A percentile compares a stretch with the other conserved stretches of the same genome.
phyloP scores from a whole-genome alignment of 495 filamentous ascomycete genomes.

The Pyrenula massariospora region DNA sequence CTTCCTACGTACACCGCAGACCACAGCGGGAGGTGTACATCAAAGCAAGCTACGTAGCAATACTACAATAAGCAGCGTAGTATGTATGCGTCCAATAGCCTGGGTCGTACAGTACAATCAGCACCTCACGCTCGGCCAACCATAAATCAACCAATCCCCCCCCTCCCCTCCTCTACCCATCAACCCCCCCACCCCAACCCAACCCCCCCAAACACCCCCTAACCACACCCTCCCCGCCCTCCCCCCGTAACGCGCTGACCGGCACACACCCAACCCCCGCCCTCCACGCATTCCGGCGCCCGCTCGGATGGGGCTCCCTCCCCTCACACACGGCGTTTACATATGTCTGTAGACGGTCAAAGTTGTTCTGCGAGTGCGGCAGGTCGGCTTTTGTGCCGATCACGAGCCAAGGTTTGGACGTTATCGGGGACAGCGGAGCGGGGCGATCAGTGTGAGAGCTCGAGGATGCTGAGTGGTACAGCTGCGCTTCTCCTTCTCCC shows the following conservation, averaged over 20 bases:
- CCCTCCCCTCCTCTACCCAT: no score
- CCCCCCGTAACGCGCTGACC: constrained; percentile 74
- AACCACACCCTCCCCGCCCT: constrained; percentile 70
- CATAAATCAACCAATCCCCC: no score
- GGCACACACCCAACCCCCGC: constrained; percentile 59
- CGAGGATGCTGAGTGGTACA: neutral
- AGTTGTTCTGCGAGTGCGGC: constrained; percentile 66
- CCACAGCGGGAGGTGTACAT: no score
- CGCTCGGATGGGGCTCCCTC: constrained; percentile 55
- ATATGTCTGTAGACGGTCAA: constrained; percentile 53
- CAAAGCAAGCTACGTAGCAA: no score
- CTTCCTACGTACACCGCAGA: no score
- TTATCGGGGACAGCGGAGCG: constrained; percentile 48
- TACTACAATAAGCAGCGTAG: no score
- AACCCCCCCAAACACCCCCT: constrained; percentile 51
- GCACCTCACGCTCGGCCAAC: no score
- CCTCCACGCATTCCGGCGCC: constrained; percentile 54
- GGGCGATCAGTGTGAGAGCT: constrained; percentile 15
- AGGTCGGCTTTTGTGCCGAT: constrained; percentile 93
- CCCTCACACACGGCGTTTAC: constrained; percentile 47
- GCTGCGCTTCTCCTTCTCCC: constrained; percentile 1
- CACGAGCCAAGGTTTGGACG: constrained; percentile 91
- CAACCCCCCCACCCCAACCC: neutral
- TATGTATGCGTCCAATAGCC: no score
- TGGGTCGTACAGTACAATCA: no score